A percentile compares a stretch with the other conserved stretches of the same genome.
phyloP scores from a whole-genome alignment of 179 eudicot species.

The Pouteria campechiana region DNA sequence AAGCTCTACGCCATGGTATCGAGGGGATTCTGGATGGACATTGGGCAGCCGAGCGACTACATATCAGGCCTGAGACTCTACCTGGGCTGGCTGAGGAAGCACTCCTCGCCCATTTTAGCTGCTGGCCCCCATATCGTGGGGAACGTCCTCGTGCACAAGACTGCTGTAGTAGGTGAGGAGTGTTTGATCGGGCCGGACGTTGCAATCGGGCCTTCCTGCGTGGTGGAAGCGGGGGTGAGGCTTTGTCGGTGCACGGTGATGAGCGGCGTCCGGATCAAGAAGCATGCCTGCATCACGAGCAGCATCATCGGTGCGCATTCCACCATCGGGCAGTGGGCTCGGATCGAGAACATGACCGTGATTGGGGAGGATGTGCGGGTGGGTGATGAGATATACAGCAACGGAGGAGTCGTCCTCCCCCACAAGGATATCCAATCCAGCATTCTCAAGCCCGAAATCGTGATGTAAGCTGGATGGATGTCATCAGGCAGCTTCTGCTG shows the following conservation, averaged over 20 bases:
- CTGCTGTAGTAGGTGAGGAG: slow-evolving; percentile 80
- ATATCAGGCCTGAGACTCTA: slow-evolving; percentile 76
- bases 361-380: slow-evolving; percentile 94
- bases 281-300: slow-evolving; percentile 74
- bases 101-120: slow-evolving; percentile 46
- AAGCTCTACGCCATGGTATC: slow-evolving; percentile 75
- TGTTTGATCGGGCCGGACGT: slow-evolving; percentile 94
- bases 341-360: slow-evolving; percentile 88
- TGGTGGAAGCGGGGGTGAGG: slow-evolving; percentile 82
- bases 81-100: slow-evolving; percentile 65
- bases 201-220: slow-evolving; percentile 86
- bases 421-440: slow-evolving; percentile 89
- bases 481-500: no score
- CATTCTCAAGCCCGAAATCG: slow-evolving; percentile 90
- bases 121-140: slow-evolving; percentile 58
- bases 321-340: slow-evolving; percentile 85
- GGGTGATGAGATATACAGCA: slow-evolving; percentile 78
- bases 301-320: slow-evolving; percentile 97
- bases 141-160: slow-evolving; percentile 77
- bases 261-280: slow-evolving; percentile 83
- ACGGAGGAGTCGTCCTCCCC: slow-evolving; percentile 93
- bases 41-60: slow-evolving; percentile 90
- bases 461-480: no score
- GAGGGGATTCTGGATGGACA: slow-evolving; percentile 95
- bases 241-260: slow-evolving; percentile 84